These are phyloP conservation scores for Hypoxylon sp. DNA, from an alignment of 2,329 filamentous ascomycete genomes.

Conservation along the genomic window DNA sequence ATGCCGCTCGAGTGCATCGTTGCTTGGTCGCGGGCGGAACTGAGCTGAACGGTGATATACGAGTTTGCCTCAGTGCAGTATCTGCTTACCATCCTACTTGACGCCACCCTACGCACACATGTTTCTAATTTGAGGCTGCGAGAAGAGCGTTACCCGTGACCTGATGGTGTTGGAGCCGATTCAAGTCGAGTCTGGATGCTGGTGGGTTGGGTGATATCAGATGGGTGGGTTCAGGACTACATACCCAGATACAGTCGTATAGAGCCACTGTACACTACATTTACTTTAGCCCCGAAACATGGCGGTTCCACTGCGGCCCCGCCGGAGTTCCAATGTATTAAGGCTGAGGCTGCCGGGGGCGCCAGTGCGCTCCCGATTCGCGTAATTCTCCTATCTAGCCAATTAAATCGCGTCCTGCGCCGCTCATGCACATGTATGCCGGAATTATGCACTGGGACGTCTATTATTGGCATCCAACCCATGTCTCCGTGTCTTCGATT, in stretches of 20 bases:
- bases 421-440: not conserved
- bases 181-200: not conserved
- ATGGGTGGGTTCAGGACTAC: no score
- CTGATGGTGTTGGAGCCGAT: not conserved
- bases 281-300: not conserved
- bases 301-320: not conserved
- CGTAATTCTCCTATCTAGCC: not conserved
- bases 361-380: not conserved
- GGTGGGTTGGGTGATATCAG: not conserved
- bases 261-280: no score
- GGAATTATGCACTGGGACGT: not conserved
- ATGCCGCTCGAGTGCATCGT: not conserved
- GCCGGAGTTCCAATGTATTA: not conserved
- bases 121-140: not conserved
- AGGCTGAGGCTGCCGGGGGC: not conserved
- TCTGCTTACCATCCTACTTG: not conserved
- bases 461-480: not conserved
- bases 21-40: not conserved
- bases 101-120: not conserved
- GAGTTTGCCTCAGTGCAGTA: not conserved
- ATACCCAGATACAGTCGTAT: no score
- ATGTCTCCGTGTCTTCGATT: not conserved
- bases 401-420: not conserved
- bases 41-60: not conserved
- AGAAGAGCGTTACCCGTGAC: not conserved